These are phyloP conservation scores for Stenogyne calaminthoides DNA, from an alignment of 305 asterid genomes.

Conservation along the genomic window DNA sequence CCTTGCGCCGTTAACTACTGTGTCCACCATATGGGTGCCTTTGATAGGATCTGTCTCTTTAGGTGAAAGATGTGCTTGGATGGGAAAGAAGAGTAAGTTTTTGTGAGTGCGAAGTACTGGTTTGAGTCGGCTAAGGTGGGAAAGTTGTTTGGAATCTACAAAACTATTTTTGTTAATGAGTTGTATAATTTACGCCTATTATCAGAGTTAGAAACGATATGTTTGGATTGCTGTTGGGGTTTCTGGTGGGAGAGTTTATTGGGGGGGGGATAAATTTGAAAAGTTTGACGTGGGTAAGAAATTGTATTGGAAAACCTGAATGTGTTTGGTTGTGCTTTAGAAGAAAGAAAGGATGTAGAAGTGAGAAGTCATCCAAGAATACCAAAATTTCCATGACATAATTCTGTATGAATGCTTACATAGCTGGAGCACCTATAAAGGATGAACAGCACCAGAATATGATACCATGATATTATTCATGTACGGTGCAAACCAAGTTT, in stretches of 20 bases:
- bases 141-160: neutral
- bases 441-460: neutral
- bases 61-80: slow-evolving; percentile 1
- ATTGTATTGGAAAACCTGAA: neutral
- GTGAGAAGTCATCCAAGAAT: neutral
- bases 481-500: neutral
- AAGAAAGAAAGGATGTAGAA: neutral
- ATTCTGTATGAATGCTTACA: neutral
- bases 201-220: neutral
- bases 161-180: neutral
- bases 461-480: neutral
- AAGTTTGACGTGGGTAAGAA: neutral
- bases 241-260: neutral
- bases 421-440: neutral
- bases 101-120: neutral
- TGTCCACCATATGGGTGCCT: neutral
- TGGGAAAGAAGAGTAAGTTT: neutral
- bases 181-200: neutral
- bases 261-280: neutral
- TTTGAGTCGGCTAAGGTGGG: neutral
- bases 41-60: neutral
- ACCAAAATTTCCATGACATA: neutral
- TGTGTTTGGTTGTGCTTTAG: neutral
- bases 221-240: neutral
- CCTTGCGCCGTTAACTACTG: too few species aligned